Evolutionary conservation across 768 basidiomycete species (phyloP).

Genomic region (Lactarius trivialis): DNA sequence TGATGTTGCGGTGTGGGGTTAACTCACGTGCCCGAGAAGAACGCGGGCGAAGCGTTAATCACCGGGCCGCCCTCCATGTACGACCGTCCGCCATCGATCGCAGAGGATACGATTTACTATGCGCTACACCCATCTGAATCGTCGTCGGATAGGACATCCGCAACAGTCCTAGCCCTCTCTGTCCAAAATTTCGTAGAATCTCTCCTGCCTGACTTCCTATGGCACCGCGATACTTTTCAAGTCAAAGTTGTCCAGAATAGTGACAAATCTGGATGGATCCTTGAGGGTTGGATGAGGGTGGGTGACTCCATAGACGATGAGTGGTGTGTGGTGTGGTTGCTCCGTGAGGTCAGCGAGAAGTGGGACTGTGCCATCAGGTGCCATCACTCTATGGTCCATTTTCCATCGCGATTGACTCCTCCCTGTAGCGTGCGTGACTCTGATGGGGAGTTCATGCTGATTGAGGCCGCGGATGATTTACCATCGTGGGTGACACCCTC

Average conservation of each 20-base stretch:
- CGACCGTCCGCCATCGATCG: slow-evolving; percentile 67
- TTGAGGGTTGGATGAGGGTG: slow-evolving; percentile 84
- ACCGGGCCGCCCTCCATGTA: slow-evolving; percentile 37
- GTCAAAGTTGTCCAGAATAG: slow-evolving; percentile 54
- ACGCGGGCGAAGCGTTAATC: too few relatives aligned
- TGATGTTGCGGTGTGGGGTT: too few relatives aligned
- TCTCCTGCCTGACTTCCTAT: slow-evolving; percentile 57
- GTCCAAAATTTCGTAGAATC: slow-evolving; percentile 51
- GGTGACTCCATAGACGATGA: slow-evolving; percentile 98
- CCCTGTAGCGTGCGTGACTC: slow-evolving; percentile 65
- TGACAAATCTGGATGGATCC: slow-evolving; percentile 44
- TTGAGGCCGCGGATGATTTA: slow-evolving; percentile 88
- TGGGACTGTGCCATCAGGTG: slow-evolving; percentile 83
- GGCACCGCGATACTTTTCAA: slow-evolving; percentile 83
- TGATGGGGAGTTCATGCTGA: slow-evolving; percentile 93
- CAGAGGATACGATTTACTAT: slow-evolving; percentile 83
- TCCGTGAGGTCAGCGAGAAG: slow-evolving; percentile 65
- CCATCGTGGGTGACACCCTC: slow-evolving; percentile 88
- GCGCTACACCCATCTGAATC: slow-evolving; percentile 54
- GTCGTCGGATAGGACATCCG: slow-evolving; percentile 51
- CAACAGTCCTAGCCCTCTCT: slow-evolving; percentile 59
- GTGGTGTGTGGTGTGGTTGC: slow-evolving; percentile 90
- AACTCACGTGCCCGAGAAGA: too few relatives aligned
- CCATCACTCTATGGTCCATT: slow-evolving; percentile 22
- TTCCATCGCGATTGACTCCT: not conserved